phyloP scores from a whole-genome alignment of 2,329 filamentous ascomycete genomes.

The Alternaria atra region DNA sequence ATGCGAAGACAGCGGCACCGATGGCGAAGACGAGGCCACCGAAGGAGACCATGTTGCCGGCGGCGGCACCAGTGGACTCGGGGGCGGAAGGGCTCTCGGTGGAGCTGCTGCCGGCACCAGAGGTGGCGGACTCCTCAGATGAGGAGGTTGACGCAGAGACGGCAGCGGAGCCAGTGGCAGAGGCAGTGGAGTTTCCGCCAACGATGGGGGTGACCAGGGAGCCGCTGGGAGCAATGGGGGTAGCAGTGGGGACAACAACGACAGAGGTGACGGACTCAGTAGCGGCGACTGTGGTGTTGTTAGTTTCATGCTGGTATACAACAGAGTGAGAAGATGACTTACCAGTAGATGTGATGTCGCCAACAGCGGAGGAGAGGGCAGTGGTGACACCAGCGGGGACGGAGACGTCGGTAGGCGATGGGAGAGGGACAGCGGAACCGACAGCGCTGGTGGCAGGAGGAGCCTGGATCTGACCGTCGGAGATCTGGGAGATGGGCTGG shows the following conservation, averaged over 20 bases:
- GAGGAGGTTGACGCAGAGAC: constrained; percentile 4
- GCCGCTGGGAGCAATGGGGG: constrained; percentile 18
- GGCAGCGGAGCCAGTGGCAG: constrained; percentile 9
- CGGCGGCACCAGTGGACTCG: constrained; percentile 35
- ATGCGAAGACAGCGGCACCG: constrained; percentile 42
- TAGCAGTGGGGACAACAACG: constrained; percentile 13
- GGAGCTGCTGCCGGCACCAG: constrained; percentile 17
- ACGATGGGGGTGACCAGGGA: constrained; percentile 18
- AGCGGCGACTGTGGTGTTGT: constrained; percentile 9
- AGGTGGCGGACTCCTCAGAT: constrained; percentile 11
- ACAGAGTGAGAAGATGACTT: not conserved
- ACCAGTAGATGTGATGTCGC: constrained; percentile 11
- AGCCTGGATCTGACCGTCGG: constrained; percentile 51
- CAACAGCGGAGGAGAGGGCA: constrained; percentile 2
- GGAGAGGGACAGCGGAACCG: constrained; percentile 11
- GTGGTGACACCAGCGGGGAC: constrained; percentile 7
- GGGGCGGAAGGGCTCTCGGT: constrained; percentile 20
- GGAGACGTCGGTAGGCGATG: constrained; percentile 7
- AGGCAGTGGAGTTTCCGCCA: constrained; percentile 19
- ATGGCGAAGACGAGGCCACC: constrained; percentile 40
- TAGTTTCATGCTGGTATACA: not conserved
- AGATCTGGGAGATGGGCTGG: constrained; percentile 50
- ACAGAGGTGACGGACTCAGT: constrained; percentile 12
- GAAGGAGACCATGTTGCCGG: constrained; percentile 40
- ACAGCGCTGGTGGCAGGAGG: constrained; percentile 30